Base-by-base conservation (phyloP, 2,329 filamentous ascomycete genomes). In the Colletotrichum nymphaeae region DNA sequence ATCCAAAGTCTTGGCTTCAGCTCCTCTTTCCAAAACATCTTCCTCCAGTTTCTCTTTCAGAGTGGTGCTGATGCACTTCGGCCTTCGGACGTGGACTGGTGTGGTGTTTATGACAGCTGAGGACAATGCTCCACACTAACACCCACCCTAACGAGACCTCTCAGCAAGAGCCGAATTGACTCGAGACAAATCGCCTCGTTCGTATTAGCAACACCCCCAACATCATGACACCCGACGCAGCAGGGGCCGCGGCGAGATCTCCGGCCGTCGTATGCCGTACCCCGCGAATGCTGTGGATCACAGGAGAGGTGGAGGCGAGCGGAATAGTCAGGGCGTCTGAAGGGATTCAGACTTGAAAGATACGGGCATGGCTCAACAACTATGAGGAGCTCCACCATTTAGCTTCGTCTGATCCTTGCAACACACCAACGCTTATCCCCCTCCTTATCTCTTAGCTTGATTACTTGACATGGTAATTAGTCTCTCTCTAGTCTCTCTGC, bases 321-420 rank as follows among this genome's bases (percentile, higher is more conserved):
- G 30, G 67, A 24, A 58, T 64, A 37, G 49, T 26, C 52, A 66
- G 16, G 63, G 55, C 16, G 35, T 46, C 24, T 42, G 37, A 42
- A 42, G 67, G 52, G 59, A 65, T 65, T 69, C 67, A 65, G 67
- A 69, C 37, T 42, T 42, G 14, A 19, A 8, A 42, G 67, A 64
- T 69, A 69, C 59, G 59, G 67, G 37, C 59, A 35, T 58, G 26
- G 49, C 64, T 52, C 65, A 59, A 64, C 59, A 65, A 52, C 32
- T 65, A 42, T 42, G 37, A 42, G 67, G 67, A 69, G 67, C 67
- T 69, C 67, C 67, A 69, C 67, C 67, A 57, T 69, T 64, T 69
- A 69, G 67, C 67, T 69, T 64, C 52, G 52, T 58, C 60, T 37
- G 35, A 69, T 65, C 60, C 67, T 64, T 64, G 67, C 62, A 42